A percentile compares a stretch with the other conserved stretches of the same genome.
phyloP scores from a whole-genome alignment of 179 eudicot genomes.

The Beta corolliflora region DNA sequence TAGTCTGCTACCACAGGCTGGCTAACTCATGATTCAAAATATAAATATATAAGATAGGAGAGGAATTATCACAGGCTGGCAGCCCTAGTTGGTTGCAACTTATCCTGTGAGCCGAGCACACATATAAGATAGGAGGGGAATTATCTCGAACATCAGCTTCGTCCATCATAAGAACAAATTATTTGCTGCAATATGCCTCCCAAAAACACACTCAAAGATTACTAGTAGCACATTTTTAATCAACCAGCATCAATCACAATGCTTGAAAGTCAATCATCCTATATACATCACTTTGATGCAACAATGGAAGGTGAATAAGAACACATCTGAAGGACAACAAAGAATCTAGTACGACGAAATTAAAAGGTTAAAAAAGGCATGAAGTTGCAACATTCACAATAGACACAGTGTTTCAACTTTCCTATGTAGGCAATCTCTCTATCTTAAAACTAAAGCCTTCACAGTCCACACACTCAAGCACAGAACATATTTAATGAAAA shows the following conservation, averaged over 20 bases:
- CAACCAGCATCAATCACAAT: not conserved
- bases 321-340: not conserved
- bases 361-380: not conserved
- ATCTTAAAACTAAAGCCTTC: slow-evolving; percentile 8
- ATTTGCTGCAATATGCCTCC: not conserved
- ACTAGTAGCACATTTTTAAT: not conserved
- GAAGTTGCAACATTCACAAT: not conserved
- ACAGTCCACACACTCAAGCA: slow-evolving; percentile 9
- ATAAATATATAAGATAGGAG: too few species aligned
- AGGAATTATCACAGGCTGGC: not conserved
- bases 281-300: not conserved
- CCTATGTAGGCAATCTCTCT: not conserved
- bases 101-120: not conserved
- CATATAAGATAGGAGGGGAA: not conserved
- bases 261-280: not conserved
- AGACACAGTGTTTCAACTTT: not conserved
- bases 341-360: not conserved
- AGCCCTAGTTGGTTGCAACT: not conserved
- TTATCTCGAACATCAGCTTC: not conserved
- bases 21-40: not conserved
- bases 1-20: not conserved
- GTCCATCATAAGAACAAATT: not conserved
- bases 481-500: not conserved
- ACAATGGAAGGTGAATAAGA: not conserved
- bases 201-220: too few species aligned